Evolutionary conservation across 192 early-diverging fungal species (phyloP), one percentile per base, ranked within the genome.

Genomic region (Chytriomyces hyalinus): DNA sequence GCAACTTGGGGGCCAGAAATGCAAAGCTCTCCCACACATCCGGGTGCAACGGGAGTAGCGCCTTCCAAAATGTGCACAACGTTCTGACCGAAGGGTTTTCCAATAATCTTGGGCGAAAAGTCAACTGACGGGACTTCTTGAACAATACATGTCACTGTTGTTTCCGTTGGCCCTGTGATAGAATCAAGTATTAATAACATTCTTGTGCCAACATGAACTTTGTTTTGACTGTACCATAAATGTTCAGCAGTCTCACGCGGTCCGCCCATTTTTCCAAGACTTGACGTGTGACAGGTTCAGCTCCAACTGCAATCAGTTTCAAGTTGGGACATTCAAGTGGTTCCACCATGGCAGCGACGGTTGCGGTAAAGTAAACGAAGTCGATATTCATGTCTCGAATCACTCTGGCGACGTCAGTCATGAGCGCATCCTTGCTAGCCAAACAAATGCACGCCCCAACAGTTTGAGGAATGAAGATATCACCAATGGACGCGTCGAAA

Each of bases 1-100:
- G 79, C 59, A 44, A 89, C 84, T 6, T 78, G 70, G 9, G 67
- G 20, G 0, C 88, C 88, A 24, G 78, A 80, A 44, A 89, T 76
- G 61, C 59, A 76, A 2, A 89, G 45, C 67, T 89, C 75, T 17
- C 88, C 88, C 5, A 68, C 24, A 6, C n/a, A 76, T 13, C 88
- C 87, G 47, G 70, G 43, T 6, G 82, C 80, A 5, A 88, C 81
- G 1, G 69, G 75, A 7, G 57, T 6, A 67, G 65, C 63, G 17
- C 76, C 8, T 10, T 57, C 43, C 53, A 82, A 80, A 45, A 85
- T 73, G 22, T 84, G 62, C 66, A 79, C 79, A 36, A 49, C 46
- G 36, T 47, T 22, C 13, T 24, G 65, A 60, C 78, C 78, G 15
- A 44, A 43, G 15, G 80, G 65, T 5, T 76, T 80, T 50, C 67